Percentiles rank a stretch among this genome's conserved stretches.
phyloP scores from a whole-genome alignment of 1,139 yeast genomes.

The Blastobotrys raffinosifermentans region DNA sequence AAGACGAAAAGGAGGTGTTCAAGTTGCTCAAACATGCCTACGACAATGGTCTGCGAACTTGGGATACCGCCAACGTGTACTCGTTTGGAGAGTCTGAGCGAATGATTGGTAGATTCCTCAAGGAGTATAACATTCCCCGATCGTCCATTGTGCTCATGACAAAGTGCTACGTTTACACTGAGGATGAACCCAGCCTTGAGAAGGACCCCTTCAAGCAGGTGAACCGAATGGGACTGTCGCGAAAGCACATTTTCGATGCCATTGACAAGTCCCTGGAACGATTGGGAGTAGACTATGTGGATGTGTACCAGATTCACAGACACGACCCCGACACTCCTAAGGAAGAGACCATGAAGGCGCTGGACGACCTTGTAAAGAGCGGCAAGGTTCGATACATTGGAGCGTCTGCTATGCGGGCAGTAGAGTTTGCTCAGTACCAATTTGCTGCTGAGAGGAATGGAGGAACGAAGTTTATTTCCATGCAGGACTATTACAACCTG shows the following conservation, averaged over 20 bases:
- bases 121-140: constrained; percentile 35
- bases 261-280: constrained; percentile 44
- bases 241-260: constrained; percentile 50
- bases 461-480: constrained; percentile 52
- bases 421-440: constrained; percentile 45
- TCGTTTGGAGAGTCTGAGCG: constrained; percentile 40
- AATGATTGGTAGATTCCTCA: constrained; percentile 38
- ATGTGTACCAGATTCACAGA: constrained; percentile 68
- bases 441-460: constrained; percentile 45
- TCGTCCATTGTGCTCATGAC: constrained; percentile 35
- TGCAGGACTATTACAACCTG: constrained; percentile 55
- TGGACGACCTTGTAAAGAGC: constrained; percentile 43
- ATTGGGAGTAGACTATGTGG: constrained; percentile 63
- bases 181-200: constrained; percentile 7
- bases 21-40: constrained; percentile 42
- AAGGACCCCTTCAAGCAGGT: constrained; percentile 29
- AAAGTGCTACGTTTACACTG: constrained; percentile 21
- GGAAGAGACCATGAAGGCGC: constrained; percentile 47
- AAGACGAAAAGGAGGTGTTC: constrained; percentile 36
- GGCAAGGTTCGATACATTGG: constrained; percentile 50
- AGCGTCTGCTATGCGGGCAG: constrained; percentile 46
- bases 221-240: constrained; percentile 41
- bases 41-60: constrained; percentile 45
- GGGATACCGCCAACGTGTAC: constrained; percentile 44
- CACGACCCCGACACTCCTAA: constrained; percentile 40